Base-by-base conservation (phyloP, 2,329 filamentous ascomycete genomes). In the Zasmidium angulare region DNA sequence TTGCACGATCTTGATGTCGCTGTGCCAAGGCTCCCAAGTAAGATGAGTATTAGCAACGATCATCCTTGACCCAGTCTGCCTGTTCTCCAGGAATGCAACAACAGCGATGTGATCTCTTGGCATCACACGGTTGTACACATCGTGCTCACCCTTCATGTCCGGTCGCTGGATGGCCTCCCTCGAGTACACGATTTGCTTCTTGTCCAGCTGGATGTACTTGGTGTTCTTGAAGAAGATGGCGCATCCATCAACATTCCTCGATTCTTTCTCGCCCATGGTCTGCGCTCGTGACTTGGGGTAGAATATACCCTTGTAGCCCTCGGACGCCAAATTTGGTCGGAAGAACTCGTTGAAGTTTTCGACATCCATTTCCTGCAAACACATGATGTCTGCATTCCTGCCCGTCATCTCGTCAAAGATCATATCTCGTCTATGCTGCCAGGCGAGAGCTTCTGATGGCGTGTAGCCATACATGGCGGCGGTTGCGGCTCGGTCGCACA, bases 51-150 rank as follows among this genome's bases (percentile, higher is more conserved):
- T 98, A 66, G 91, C 91, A 36, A 98, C 87, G 63, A 99, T 96
- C 70, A 98, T 80, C 58, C 95, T 88, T 14, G 91, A 88, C n/a
- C 95, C 95, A 0, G 93, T 97, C 61, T 85, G 80, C 40, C 93
- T 86, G 70, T 96, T 97, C 76, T 99, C 95, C 63, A 99, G 86
- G 79, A 98, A 96, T 57, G 89, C 87, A 50, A 96, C 86, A 50
- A 96, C 89, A 17, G 90, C 95, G 75, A 99, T 96, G 73, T 98
- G 93, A 81, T 99, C 95, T 77, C 95, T 91, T 62, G 93, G 93
- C 95, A 97, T 98, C 61, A 99, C 89, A 24, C 95, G 89, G 75
- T 99, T 99, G 83, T 96, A 98, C 58, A 98, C 93, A 70, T 99
- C 95, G 72, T 96, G 91, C 70, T 96, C 91, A 58, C 93, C 91